Base-by-base conservation (phyloP, 2,329 filamentous ascomycete species). In the Stagonosporopsis chrysanthemi region DNA sequence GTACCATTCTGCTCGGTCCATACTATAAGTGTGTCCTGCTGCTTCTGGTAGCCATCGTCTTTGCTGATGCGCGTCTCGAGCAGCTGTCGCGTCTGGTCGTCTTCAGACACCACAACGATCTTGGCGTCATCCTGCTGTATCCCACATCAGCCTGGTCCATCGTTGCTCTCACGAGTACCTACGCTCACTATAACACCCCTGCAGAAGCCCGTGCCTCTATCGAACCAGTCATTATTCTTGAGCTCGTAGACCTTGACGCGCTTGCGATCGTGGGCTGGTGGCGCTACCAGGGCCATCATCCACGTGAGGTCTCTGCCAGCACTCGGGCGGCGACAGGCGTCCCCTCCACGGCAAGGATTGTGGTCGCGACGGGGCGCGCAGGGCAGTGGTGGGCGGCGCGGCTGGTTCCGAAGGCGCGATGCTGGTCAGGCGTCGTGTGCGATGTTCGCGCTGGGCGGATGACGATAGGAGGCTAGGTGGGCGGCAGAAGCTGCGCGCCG, bases 241-340 rank as follows among this genome's bases (percentile, higher is more conserved):
- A 99, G 86, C 82, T 98, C 95, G 79, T 99, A 99, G 76, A 99
- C 95, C 84, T 99, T 99, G 79, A 98, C 95, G 84, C 95, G 81
- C 74, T 82, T 83, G 72, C 79, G 79, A 71, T 82, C 80, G 69
- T 79, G 81, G 65, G 79, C 75, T 62, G 80, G 78, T 67, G 78
- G 74, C 63, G 77, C 70, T 66, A 73, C 76, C 67, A 72, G 69
- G 52, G 75, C 74, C 76, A 77, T 77, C 66, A 59, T 75, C 62
- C 62, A 69, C 59, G 63, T 54, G 56, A 48, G 55, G 56, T 52
- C 63, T 52, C 65, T 68, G 63, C 64, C 65, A 64, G 65, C 69
- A 71, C 71, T 74, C 70, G 64, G 65, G 72, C 64, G 58, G 64
- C 69, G 71, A 67, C 63, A 56, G 44, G 60, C 23, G 62, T 60